These are phyloP conservation scores for Sapria himalayana DNA, from an alignment of 345 rosid species.

Conservation along the genomic window DNA sequence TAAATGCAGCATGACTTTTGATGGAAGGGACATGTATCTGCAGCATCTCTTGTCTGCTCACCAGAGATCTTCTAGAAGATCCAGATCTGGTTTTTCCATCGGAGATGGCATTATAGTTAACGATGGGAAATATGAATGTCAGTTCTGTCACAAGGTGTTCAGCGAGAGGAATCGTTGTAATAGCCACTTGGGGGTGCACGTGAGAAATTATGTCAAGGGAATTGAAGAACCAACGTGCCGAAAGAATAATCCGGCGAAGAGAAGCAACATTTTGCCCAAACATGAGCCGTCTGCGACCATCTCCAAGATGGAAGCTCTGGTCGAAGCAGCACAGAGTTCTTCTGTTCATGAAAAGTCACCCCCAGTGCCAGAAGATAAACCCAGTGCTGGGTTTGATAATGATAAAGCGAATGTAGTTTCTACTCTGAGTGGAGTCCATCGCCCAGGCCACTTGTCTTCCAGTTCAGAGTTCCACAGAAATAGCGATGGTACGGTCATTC, in stretches of 20 bases:
- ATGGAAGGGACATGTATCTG: slow-evolving; percentile 42
- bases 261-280: slow-evolving; percentile 13
- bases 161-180: slow-evolving; percentile 50
- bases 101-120: slow-evolving; percentile 57
- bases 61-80: slow-evolving; percentile 41
- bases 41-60: slow-evolving; percentile 53
- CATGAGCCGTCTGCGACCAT: slow-evolving; percentile 23
- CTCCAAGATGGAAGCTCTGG: slow-evolving; percentile 68
- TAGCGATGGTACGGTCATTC: slow-evolving; percentile 7
- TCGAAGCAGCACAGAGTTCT: slow-evolving; percentile 71
- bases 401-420: slow-evolving; percentile 13
- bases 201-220: slow-evolving; percentile 43
- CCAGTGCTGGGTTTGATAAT: slow-evolving; percentile 8
- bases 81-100: slow-evolving; percentile 48
- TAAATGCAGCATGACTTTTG: slow-evolving; percentile 47
- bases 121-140: slow-evolving; percentile 66
- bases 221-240: slow-evolving; percentile 32
- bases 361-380: slow-evolving; percentile 12
- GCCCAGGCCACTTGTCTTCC: slow-evolving; percentile 15
- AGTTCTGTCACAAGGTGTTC: slow-evolving; percentile 58
- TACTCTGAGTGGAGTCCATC: too few species aligned
- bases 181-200: slow-evolving; percentile 61
- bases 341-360: slow-evolving; percentile 32
- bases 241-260: slow-evolving; percentile 14
- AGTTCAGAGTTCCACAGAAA: slow-evolving; percentile 11